Conservation (phyloP, 306 rosid species). For the Oxytropis ochrocephala region DNA sequence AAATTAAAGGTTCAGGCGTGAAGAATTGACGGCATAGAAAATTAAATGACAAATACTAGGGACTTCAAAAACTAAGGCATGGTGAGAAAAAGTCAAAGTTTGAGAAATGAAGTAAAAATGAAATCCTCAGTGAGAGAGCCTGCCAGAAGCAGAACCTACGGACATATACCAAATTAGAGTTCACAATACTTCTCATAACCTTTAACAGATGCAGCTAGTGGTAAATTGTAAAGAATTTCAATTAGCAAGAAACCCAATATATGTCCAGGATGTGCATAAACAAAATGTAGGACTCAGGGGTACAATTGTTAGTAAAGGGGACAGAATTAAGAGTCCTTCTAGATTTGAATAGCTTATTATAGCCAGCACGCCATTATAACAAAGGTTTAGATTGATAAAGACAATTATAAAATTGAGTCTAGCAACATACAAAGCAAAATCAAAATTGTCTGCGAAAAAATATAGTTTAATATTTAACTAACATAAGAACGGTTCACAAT, state of each 20-base stretch:
- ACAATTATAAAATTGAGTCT: neutral
- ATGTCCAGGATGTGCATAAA: too few species aligned
- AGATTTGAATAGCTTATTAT: too few species aligned
- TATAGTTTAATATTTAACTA: constrained; percentile 9
- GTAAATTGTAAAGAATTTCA: neutral
- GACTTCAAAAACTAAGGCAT: too few species aligned
- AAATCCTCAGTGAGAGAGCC: neutral
- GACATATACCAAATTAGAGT: neutral
- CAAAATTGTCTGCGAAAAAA: neutral
- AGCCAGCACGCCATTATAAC: too few species aligned
- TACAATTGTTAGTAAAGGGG: too few species aligned
- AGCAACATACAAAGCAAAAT: neutral
- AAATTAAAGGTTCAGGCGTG: too few species aligned
- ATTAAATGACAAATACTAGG: too few species aligned
- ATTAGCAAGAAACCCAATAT: neutral
- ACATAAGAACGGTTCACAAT: neutral
- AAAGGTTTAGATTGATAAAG: neutral
- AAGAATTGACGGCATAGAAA: too few species aligned
- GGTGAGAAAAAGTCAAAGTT: too few species aligned
- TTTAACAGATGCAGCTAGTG: neutral
- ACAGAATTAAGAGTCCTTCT: too few species aligned
- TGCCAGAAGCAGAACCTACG: neutral
- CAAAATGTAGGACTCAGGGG: too few species aligned
- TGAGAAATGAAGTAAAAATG: neutral
- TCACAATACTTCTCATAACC: neutral